Base-by-base conservation (phyloP, 345 rosid genomes). In the Rhodomyrtus tomentosa region DNA sequence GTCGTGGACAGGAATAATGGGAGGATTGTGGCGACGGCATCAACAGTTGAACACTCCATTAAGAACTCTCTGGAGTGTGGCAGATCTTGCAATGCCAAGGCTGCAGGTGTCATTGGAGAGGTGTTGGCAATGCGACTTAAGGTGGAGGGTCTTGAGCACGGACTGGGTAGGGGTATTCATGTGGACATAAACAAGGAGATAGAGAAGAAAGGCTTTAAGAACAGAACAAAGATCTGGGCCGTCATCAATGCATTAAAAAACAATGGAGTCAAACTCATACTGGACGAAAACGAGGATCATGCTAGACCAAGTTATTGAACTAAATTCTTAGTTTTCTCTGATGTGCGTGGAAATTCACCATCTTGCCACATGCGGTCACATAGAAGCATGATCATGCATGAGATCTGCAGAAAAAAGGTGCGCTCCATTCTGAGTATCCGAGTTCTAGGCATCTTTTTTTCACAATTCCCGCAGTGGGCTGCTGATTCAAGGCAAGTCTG, bases 1-100 rank as follows among this genome's bases (percentile, higher is more conserved):
- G 95, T 95, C 4, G 90, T 96, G 24, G 99, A 93, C 89, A 89
- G 98, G 87, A 96, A 94, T 89, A 91, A 90, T n/a, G 96, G 96
- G 48, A 88, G 95, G 85, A 85, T 94, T 32, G 92, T 95, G 11
- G 95, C 91, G 16, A 91, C 94, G 62, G 94, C 98, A 27, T 93
- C 96, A 38, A 92, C 98, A 0, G 96, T 94, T 42, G 96, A 94
- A 55, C 97, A 96, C 85, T 88, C 97, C 5, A 91, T 96, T 83
- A 94, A 93, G 86, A 93, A 89, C 87, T 89, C 95, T 1, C 90
- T 93, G 20, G 98, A 94, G 88, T 95, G 98, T 80, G 93, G 95
- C 9, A 93, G 98, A 68, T 89, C 95, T 50, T 91, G 94, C 89
- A 95, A 95, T 84, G 98, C 96, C 59, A 94, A 96, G 85, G 94